Evolutionary conservation across 495 filamentous ascomycete species (phyloP).

Genomic region (Neurospora sp.): DNA sequence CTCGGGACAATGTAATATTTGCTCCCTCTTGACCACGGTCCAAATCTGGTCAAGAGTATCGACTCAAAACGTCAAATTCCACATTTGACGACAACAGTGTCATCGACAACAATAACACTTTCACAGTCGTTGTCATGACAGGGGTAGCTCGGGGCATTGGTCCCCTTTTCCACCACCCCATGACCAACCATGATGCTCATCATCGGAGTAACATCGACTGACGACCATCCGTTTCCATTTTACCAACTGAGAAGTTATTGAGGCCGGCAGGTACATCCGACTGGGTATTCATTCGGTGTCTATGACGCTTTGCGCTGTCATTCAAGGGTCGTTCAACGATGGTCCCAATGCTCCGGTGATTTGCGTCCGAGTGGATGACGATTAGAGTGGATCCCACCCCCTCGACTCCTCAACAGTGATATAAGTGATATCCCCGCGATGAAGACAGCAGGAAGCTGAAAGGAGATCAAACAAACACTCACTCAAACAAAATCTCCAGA

Average conservation of each 20-base stretch:
- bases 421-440: neutral
- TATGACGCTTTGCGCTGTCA: neutral
- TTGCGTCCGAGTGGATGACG: neutral
- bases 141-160: neutral
- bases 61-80: neutral
- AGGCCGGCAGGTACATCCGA: neutral
- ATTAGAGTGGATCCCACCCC: neutral
- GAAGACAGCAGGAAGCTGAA: neutral
- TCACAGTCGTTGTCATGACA: neutral
- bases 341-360: neutral
- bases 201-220: neutral
- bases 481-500: neutral
- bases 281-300: neutral
- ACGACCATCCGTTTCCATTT: neutral
- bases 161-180: neutral
- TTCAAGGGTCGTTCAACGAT: neutral
- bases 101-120: neutral
- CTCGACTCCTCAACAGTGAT: neutral
- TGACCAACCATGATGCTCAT: neutral
- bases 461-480: neutral
- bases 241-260: neutral
- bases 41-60: neutral
- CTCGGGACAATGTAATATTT: too few relatives aligned
- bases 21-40: too few relatives aligned
- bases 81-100: neutral